phyloP scores from a whole-genome alignment of 768 basidiomycete species.

The Amylocystis lapponica region DNA sequence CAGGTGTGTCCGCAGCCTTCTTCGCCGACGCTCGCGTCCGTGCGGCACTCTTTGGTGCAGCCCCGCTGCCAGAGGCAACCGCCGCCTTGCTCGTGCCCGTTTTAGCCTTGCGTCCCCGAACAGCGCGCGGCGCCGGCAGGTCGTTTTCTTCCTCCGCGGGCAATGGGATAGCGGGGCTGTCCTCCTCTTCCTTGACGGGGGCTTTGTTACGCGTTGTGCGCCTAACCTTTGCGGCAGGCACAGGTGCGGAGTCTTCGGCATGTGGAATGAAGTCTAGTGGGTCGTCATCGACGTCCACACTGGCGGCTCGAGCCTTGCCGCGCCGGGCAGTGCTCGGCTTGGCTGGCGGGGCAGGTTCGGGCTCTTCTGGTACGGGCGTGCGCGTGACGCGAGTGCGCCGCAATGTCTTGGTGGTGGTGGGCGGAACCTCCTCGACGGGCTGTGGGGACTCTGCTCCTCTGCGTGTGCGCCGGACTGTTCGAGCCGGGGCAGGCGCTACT shows the following conservation, averaged over 20 bases:
- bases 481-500: neutral
- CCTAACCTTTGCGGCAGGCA: slow-evolving; percentile 14
- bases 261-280: slow-evolving; percentile 14
- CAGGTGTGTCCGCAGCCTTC: slow-evolving; percentile 5
- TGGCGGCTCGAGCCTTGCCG: slow-evolving; percentile 1
- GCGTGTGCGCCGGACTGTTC: neutral
- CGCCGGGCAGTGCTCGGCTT: slow-evolving; percentile 6
- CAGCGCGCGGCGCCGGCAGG: slow-evolving; percentile 7
- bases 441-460: neutral
- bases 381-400: slow-evolving; percentile 20
- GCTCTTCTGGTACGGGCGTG: slow-evolving; percentile 9
- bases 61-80: too few species aligned
- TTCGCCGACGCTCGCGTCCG: slow-evolving; percentile 4
- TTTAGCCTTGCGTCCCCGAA: slow-evolving; percentile 14
- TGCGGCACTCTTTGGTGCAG: slow-evolving; percentile 6
- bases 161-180: slow-evolving; percentile 4
- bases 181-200: slow-evolving; percentile 14
- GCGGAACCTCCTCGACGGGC: neutral
- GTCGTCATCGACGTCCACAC: slow-evolving; percentile 13
- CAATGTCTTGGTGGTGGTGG: slow-evolving; percentile 6
- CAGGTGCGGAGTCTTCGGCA: slow-evolving; percentile 5
- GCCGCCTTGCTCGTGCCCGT: slow-evolving; percentile 6
- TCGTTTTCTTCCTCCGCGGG: slow-evolving; percentile 8
- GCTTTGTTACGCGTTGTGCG: slow-evolving; percentile 16
- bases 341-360: slow-evolving; percentile 2